A percentile compares a stretch with the other conserved stretches of the same genome.
phyloP scores from a whole-genome alignment of 2,329 filamentous ascomycete genomes.

The Pezicula neosporulosa region DNA sequence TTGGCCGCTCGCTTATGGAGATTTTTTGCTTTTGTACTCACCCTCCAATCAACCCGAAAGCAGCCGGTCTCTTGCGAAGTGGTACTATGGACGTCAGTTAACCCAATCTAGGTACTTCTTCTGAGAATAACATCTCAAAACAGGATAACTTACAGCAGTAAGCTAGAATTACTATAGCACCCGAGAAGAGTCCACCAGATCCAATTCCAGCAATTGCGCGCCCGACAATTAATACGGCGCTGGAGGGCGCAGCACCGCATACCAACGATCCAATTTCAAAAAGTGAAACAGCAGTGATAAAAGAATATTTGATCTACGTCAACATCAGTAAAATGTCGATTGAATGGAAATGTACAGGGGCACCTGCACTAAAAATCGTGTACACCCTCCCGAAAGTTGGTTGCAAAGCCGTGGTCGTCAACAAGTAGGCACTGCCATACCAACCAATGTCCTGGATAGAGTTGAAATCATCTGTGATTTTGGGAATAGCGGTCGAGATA shows the following conservation, averaged over 20 bases:
- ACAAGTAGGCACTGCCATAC: slow-evolving; percentile 32
- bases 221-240: slow-evolving; percentile 29
- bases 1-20: neutral
- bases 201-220: slow-evolving; percentile 30
- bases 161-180: slow-evolving; percentile 27
- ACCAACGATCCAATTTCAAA: slow-evolving; percentile 29
- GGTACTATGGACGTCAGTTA: slow-evolving; percentile 2
- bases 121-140: neutral
- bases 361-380: slow-evolving; percentile 25
- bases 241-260: slow-evolving; percentile 29
- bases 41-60: neutral
- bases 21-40: neutral
- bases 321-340: neutral
- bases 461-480: slow-evolving; percentile 26
- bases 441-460: slow-evolving; percentile 21
- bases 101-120: too few relatives aligned
- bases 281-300: slow-evolving; percentile 23
- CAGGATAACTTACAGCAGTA: slow-evolving; percentile 10
- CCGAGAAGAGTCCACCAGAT: slow-evolving; percentile 27
- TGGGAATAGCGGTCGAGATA: slow-evolving; percentile 32
- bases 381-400: slow-evolving; percentile 27
- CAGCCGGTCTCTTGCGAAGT: slow-evolving; percentile 10
- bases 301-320: slow-evolving; percentile 21
- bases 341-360: slow-evolving; percentile 24
- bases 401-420: slow-evolving; percentile 29